These are phyloP conservation scores for Phascolomyces articulosus DNA, from an alignment of 371 early-diverging fungal genomes.

Conservation along the genomic window DNA sequence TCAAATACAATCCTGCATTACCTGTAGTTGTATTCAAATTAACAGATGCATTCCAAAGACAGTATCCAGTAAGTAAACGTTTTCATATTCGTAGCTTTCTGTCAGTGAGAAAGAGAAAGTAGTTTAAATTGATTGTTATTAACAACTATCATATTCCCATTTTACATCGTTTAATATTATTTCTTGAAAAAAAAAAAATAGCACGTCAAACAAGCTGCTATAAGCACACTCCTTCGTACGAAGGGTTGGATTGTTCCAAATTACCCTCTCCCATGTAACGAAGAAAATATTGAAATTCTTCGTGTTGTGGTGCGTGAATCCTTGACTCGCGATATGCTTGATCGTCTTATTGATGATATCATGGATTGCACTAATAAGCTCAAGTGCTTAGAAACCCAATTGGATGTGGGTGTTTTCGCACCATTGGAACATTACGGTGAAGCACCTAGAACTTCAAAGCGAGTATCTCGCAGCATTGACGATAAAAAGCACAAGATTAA, in stretches of 20 bases:
- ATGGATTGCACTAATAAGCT: conserved; percentile 17
- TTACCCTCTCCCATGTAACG: conserved; percentile 38
- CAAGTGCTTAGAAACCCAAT: conserved; percentile 4
- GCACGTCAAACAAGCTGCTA: conserved; percentile 34
- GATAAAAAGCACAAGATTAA: not conserved
- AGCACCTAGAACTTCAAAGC: not conserved
- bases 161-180: not conserved
- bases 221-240: conserved; percentile 33
- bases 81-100: no score
- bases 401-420: conserved; percentile 1
- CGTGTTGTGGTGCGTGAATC: conserved; percentile 50
- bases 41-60: conserved; percentile 45
- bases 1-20: conserved; percentile 40
- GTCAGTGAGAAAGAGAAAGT: no score
- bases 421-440: conserved; percentile 2
- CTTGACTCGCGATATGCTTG: conserved; percentile 32
- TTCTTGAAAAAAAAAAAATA: not conserved
- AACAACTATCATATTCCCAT: no score
- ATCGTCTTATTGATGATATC: conserved; percentile 36
- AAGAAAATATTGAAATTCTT: conserved; percentile 33
- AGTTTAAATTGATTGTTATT: no score
- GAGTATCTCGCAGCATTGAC: not conserved
- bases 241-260: conserved; percentile 53
- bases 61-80: conserved; percentile 24
- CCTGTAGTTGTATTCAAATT: conserved; percentile 70